These are phyloP conservation scores for Rhizoctonia solani DNA, from an alignment of 1,284 basidiomycete species.

Conservation along the genomic window DNA sequence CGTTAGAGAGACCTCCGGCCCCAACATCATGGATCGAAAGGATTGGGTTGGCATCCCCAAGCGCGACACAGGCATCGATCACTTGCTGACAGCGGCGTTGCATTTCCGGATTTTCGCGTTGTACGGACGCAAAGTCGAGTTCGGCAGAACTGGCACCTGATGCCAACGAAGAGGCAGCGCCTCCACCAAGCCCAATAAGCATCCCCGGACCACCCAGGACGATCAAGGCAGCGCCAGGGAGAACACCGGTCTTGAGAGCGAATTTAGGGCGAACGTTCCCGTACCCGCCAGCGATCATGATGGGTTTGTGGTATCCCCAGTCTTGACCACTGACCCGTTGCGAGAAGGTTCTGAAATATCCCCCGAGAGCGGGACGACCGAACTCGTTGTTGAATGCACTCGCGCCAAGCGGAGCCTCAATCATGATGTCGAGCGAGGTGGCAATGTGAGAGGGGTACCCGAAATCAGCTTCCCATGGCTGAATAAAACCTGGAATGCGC, in stretches of 20 bases:
- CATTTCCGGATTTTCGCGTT: slow-evolving; percentile 99
- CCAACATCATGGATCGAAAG: slow-evolving; percentile 98
- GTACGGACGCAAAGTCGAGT: slow-evolving; percentile 96
- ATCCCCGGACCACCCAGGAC: slow-evolving; percentile 97
- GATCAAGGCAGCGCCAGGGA: slow-evolving; percentile 81
- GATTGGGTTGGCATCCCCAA: slow-evolving; percentile 77
- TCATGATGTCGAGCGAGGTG: slow-evolving; percentile 94
- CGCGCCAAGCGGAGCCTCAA: slow-evolving; percentile 92
- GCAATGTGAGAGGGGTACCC: slow-evolving; percentile 92
- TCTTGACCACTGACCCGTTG: slow-evolving; percentile 71
- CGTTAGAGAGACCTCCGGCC: slow-evolving; percentile 95
- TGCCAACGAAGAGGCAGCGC: slow-evolving; percentile 92
- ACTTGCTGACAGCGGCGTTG: slow-evolving; percentile 96
- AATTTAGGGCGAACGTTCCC: slow-evolving; percentile 88
- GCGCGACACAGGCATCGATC: slow-evolving; percentile 84
- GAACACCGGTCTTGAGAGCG: slow-evolving; percentile 75
- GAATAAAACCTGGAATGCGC: slow-evolving; percentile 81
- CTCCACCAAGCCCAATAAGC: slow-evolving; percentile 95
- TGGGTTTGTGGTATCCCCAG: slow-evolving; percentile 98
- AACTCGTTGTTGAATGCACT: slow-evolving; percentile 99
- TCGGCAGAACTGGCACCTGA: slow-evolving; percentile 87
- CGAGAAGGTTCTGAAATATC: slow-evolving; percentile 89
- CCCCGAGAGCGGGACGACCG: slow-evolving; percentile 83
- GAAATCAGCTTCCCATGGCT: slow-evolving; percentile 92
- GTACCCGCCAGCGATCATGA: slow-evolving; percentile 98